phyloP scores from a whole-genome alignment of 305 asterid genomes.

The Plantago coronopus region DNA sequence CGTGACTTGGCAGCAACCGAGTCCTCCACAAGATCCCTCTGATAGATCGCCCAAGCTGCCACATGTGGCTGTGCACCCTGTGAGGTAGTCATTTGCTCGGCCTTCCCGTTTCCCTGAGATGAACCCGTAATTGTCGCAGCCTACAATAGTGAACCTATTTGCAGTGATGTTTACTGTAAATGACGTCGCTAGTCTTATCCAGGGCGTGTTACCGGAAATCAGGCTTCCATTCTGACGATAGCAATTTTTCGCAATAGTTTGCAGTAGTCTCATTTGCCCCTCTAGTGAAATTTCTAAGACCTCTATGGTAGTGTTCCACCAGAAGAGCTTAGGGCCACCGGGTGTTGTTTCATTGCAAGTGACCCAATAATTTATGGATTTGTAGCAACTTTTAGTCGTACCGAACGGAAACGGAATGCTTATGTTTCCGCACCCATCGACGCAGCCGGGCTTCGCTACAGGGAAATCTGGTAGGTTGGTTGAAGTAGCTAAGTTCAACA shows the following conservation, averaged over 20 bases:
- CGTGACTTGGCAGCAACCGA: neutral
- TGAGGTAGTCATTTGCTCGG: neutral
- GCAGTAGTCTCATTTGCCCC: neutral
- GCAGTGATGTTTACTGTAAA: neutral
- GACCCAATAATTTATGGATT: neutral
- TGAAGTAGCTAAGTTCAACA: too few relatives aligned
- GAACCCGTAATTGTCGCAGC: slow-evolving; percentile 19
- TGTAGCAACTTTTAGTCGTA: slow-evolving; percentile 13
- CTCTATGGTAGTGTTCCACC: neutral
- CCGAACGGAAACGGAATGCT: slow-evolving; percentile 27
- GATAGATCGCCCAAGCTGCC: neutral
- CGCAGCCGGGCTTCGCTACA: neutral
- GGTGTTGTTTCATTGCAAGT: slow-evolving; percentile 4
- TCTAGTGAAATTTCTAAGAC: neutral
- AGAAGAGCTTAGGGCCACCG: neutral
- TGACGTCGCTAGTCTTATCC: fast-evolving
- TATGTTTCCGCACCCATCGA: slow-evolving; percentile 16
- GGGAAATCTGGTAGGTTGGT: neutral
- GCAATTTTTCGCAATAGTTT: neutral
- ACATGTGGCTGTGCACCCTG: slow-evolving; percentile 19
- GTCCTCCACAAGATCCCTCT: neutral
- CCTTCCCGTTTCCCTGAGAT: neutral
- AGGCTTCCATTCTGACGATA: neutral
- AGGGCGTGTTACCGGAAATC: neutral
- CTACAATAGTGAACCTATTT: slow-evolving; percentile 20